Evolutionary conservation across 2,329 filamentous ascomycete species (phyloP).

Genomic region (Zymoseptoria crescenta): DNA sequence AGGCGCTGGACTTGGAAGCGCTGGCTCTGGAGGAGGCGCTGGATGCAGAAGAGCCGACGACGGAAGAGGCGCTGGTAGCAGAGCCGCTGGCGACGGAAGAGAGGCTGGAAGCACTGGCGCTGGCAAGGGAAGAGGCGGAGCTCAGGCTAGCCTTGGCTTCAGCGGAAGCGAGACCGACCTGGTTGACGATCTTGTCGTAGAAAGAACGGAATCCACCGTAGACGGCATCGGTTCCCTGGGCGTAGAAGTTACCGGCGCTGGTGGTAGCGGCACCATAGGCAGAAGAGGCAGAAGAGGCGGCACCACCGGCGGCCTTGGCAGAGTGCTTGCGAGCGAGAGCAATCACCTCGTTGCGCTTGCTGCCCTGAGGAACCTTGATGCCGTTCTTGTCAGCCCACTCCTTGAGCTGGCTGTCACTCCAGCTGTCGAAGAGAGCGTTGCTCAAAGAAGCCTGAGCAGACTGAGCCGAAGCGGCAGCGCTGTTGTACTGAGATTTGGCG

Average conservation of each 20-base stretch:
- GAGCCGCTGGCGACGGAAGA: constrained; percentile 27
- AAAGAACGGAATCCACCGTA: constrained; percentile 28
- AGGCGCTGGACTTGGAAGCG: constrained; percentile 25
- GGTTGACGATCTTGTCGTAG: constrained; percentile 38
- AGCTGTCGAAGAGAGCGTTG: constrained; percentile 78
- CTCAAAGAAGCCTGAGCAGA: constrained; percentile 66
- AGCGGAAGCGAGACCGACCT: constrained; percentile 39
- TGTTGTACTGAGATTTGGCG: constrained; percentile 53
- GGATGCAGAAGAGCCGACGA: constrained; percentile 19
- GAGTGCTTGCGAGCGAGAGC: constrained; percentile 85
- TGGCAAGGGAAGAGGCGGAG: constrained; percentile 26
- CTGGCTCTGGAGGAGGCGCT: constrained; percentile 27
- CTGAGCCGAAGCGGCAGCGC: constrained; percentile 48
- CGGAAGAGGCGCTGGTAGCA: constrained; percentile 15
- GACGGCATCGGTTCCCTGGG: constrained; percentile 63
- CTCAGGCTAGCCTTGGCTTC: constrained; percentile 30
- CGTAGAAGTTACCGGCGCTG: constrained; percentile 64
- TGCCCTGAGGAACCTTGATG: constrained; percentile 84
- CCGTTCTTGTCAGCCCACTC: constrained; percentile 87
- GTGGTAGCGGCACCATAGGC: constrained; percentile 40
- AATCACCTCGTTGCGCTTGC: constrained; percentile 79
- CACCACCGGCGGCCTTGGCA: constrained; percentile 57
- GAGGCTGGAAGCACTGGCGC: constrained; percentile 13
- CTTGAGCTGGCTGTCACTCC: constrained; percentile 86
- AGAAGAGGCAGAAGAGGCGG: constrained; percentile 36